These are phyloP conservation scores for Solanum neorickii DNA, from an alignment of 257 asterid species.

Conservation along the genomic window DNA sequence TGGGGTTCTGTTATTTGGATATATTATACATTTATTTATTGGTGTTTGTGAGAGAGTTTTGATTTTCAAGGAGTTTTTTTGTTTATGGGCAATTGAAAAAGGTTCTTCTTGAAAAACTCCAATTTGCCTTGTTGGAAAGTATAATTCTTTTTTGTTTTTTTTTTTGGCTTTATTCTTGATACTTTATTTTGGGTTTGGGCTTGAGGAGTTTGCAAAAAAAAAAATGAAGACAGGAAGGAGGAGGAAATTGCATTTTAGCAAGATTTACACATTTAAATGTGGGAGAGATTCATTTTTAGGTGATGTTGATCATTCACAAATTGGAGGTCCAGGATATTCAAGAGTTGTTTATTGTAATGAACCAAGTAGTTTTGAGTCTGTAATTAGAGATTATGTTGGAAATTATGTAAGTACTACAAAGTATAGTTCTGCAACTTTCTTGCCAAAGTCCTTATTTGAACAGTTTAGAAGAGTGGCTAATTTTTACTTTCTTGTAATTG, in stretches of 20 bases:
- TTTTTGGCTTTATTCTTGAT: background rate
- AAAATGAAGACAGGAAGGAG: constrained; percentile 31
- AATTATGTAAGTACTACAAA: constrained; percentile 73
- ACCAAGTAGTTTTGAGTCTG: constrained; percentile 32
- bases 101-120: constrained; percentile 3
- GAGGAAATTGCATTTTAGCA: constrained; percentile 58
- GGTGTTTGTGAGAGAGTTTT: background rate
- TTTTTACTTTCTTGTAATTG: constrained; percentile 69
- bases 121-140: constrained; percentile 3
- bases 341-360: constrained; percentile 76
- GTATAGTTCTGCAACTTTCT: constrained; percentile 67
- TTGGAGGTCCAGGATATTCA: constrained; percentile 88
- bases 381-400: constrained; percentile 26
- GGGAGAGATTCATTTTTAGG: constrained; percentile 25
- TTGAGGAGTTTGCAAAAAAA: background rate
- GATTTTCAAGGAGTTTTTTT: background rate
- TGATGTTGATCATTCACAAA: constrained; percentile 55
- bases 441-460: constrained; percentile 89
- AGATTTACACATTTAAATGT: constrained; percentile 66
- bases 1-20: background rate
- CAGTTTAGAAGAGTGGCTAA: constrained; percentile 95
- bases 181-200: background rate
- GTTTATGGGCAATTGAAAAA: background rate
- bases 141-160: background rate
- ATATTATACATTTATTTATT: background rate